Evolutionary conservation across 495 filamentous ascomycete genomes (phyloP), one percentile per base, ranked within the genome.

Genomic region (Neurospora africana): DNA sequence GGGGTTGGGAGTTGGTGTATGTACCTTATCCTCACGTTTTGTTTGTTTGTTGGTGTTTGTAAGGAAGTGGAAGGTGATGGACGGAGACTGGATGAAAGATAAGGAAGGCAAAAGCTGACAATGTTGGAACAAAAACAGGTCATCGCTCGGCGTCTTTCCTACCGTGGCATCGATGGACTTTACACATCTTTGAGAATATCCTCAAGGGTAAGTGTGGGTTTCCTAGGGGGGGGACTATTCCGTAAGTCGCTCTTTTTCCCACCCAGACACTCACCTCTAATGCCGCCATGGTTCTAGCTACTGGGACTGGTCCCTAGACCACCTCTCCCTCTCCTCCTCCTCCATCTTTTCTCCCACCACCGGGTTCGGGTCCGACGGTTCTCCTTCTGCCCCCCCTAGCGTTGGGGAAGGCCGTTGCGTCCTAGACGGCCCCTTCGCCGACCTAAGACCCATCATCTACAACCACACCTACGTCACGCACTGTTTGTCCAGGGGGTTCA

Each of bases 231-330:
- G 19, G 19, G 4, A 33, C 40, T 0, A 70, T 70, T 0, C 69
- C 69, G 69, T 70, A 35, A 11, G 69, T 19, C 36, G 36, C 10
- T 10, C 4, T 23, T 40, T n/a, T 19, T n/a, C 19, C 40, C 39
- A 40, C 15, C n/a, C n/a, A n/a, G n/a, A n/a, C n/a, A n/a, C n/a
- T n/a, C n/a, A n/a, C n/a, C n/a, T n/a, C n/a, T n/a, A n/a, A n/a
- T n/a, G n/a, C n/a, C n/a, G n/a, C n/a, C n/a, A n/a, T n/a, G n/a
- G n/a, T n/a, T n/a, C n/a, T n/a, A n/a, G 36, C 15, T 70, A 70
- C 69, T 70, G 69, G 69, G 69, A 70, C 8, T 70, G 69, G 69
- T 70, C 69, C 13, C 69, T 70, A 61, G 69, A 70, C 69, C 43
- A 43, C 37, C 3, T 33, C 19, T 19, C 47, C 10, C 39, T 70